Conservation (phyloP, 768 basidiomycete species). For the Leccinum uliginosum region DNA sequence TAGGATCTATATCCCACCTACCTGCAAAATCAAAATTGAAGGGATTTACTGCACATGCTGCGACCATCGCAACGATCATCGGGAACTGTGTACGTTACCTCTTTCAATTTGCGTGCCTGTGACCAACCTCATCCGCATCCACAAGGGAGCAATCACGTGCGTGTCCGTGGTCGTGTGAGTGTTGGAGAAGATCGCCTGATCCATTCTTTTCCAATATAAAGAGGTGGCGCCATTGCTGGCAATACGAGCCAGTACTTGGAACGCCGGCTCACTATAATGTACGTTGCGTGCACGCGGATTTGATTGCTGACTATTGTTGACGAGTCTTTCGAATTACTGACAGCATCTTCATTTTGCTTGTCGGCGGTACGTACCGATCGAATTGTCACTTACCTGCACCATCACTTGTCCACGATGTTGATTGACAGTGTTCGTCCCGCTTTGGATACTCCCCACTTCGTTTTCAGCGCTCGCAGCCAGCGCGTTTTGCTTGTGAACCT, state of each 20-base stretch:
- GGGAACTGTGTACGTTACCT: constrained; percentile 47
- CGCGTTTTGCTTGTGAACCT: constrained; percentile 78
- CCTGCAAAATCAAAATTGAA: constrained; percentile 59
- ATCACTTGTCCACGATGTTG: neutral
- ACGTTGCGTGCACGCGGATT: neutral
- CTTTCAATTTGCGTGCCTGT: neutral
- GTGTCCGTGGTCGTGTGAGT: constrained; percentile 17
- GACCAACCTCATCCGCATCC: neutral
- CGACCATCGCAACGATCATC: neutral
- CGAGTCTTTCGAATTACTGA: neutral
- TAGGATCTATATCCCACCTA: constrained; percentile 82
- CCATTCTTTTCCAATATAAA: constrained; percentile 11
- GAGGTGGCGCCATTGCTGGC: constrained; percentile 70
- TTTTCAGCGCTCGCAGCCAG: constrained; percentile 74
- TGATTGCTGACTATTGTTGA: neutral
- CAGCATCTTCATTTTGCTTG: constrained; percentile 20
- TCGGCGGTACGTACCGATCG: constrained; percentile 18
- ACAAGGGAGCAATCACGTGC: constrained; percentile 44
- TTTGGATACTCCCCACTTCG: constrained; percentile 76
- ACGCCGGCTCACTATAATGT: constrained; percentile 74
- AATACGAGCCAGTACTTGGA: constrained; percentile 72
- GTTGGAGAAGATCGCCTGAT: neutral
- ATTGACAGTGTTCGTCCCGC: constrained; percentile 51
- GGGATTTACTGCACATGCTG: constrained; percentile 39
- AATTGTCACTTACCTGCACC: neutral